Evolutionary conservation across 2,329 filamentous ascomycete genomes (phyloP).

Genomic region (Xylariaceae sp.): DNA sequence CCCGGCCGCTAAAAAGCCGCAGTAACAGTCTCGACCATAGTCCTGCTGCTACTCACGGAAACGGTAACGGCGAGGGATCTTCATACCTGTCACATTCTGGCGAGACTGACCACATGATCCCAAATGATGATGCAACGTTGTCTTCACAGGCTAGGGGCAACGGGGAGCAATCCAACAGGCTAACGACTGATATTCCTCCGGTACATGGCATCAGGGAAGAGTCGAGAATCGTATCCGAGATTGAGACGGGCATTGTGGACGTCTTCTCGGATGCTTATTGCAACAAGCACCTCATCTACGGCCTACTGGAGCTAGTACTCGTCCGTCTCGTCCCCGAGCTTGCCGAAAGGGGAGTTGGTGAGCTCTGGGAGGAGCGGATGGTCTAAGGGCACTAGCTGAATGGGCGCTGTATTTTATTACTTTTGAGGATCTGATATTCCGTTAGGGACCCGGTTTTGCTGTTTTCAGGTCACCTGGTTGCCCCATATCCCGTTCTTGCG

Average conservation of each 20-base stretch:
- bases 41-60: conserved; percentile 19
- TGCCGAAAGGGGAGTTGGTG: conserved; percentile 62
- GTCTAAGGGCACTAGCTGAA: conserved; percentile 6
- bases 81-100: conserved; percentile 26
- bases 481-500: neutral
- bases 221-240: conserved; percentile 49
- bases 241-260: conserved; percentile 62
- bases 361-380: conserved; percentile 69
- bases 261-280: conserved; percentile 77
- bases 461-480: too few species aligned
- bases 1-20: conserved; percentile 26
- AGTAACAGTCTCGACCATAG: conserved; percentile 20
- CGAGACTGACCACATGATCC: conserved; percentile 24
- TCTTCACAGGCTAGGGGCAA: conserved; percentile 23
- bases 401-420: neutral
- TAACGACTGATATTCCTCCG: conserved; percentile 12
- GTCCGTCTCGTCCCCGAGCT: conserved; percentile 81
- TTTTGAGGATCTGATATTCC: neutral
- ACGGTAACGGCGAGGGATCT: conserved; percentile 25
- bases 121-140: conserved; percentile 27
- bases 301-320: conserved; percentile 75
- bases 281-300: conserved; percentile 88
- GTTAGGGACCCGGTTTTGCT: conserved; percentile 2
- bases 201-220: conserved; percentile 33
- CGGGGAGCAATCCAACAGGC: conserved; percentile 21